Base-by-base conservation (phyloP, 352 stramenopile genomes). In the Globisporangium yorkense region DNA sequence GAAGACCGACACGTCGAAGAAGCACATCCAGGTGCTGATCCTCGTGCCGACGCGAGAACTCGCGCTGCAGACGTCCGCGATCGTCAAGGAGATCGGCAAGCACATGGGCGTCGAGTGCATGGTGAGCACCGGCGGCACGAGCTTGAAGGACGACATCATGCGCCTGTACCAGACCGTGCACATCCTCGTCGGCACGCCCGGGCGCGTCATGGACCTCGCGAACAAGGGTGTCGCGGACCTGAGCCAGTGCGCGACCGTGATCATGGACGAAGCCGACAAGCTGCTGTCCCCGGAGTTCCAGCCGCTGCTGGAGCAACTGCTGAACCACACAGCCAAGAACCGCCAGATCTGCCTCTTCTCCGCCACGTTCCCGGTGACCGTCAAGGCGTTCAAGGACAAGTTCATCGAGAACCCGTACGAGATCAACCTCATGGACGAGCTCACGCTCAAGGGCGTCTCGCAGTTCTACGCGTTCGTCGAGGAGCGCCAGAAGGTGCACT, bases 241-340 rank as follows among this genome's bases (percentile, higher is more conserved):
- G 41, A 97, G 86, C 59, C 85, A 98, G 58, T 98, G 96, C 74
- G 88, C 87, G 54, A 99, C 96, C 1, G 94, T 99, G 48, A 97
- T 99, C 62, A 98, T 99, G 94, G 97, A 99, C 69, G 97, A 99
- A 86, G 97, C 97, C 13, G 97, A 99, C 77, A 99, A 99, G 76
- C 78, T 99, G 43, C 82, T 99, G 8, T 99, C 96, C 2, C 92
- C 96, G 13, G 97, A 99, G 69, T 99, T 99, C 68, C 92, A 99
- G 71, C 94, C 93, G 7, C 86, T 99, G 44, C 75, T 99, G 35
- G 97, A 99, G 79, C 88, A 99, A 68, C 84, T 99, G 48, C 70
- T 99, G n/a, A 98, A 95, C 68, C 75, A 95, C 70, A 92, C 82
- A 51, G 71, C 96, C 43, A 87, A 91, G 61, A 83, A 96, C 24